Evolutionary conservation across 176 grass and related monocot species (phyloP), one percentile per base, ranked within the genome.

Genomic region (Olyra latifolia): DNA sequence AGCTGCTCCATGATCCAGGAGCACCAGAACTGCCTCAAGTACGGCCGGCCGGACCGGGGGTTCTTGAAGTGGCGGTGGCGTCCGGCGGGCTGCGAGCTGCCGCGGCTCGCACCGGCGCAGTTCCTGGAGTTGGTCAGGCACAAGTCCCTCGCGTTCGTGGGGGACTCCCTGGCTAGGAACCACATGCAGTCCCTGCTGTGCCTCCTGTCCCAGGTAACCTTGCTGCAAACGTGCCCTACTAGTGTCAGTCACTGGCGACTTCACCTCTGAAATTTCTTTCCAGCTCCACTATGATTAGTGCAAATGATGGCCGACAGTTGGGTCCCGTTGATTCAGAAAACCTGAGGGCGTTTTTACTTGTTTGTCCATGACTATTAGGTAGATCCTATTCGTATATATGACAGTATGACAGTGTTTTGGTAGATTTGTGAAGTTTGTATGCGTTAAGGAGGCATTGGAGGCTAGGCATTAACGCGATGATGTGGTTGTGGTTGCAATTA

Each of bases 11-110:
- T 74, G 74, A 91, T 91, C 84, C 89, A 91, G 63, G 84, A 91
- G 74, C 89, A 91, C 80, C 89, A 91, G 84, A 91, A 91, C 75
- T 91, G 84, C 89, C 80, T 91, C 84, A 91, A 91, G 84, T 84
- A 83, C 80, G 84, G 84, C 11, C 41, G 89, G 0, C 89, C 89
- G 2, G 89, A 91, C 75, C 78, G 79, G 0, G 89, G 76, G 0
- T 91, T 91, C 89, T 75, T 87, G 75, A 91, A 87, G 80, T 91
- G 89, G 89, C 74, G 84, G 0, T 91, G 89, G 89, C 22, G 75
- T 3, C 89, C 84, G 0, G 78, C 84, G 1, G 89, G 80, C 0
- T 91, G 89, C 84, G 84, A 91, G 56, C 89, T 91, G 8, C 89
- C 84, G 28, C 80, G 84, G 54, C 87, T 91, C 84, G 80, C 87